phyloP scores from a whole-genome alignment of 31 red algal genomes.

The Odonthalia washingtoniensis region DNA sequence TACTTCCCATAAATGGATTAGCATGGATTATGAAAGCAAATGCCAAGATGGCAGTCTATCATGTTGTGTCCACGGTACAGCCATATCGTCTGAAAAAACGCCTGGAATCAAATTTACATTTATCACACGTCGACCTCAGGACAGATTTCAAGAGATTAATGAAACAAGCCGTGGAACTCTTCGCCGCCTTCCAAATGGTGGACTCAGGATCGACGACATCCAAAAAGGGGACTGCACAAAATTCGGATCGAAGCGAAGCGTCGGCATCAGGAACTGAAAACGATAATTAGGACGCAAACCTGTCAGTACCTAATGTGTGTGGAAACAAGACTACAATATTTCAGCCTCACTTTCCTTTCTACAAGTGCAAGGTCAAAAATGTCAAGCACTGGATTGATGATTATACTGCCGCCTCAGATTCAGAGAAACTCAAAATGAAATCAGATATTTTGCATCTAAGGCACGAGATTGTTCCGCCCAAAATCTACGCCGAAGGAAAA shows the following conservation, averaged over 20 bases:
- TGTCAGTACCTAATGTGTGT: too few relatives aligned
- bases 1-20: not conserved
- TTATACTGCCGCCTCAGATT: not conserved
- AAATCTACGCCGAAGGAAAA: too few relatives aligned
- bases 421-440: too few relatives aligned
- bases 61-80: not conserved
- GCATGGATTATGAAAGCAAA: not conserved
- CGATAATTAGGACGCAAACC: too few relatives aligned
- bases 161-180: slow-evolving; percentile 20
- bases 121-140: slow-evolving; percentile 24
- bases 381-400: slow-evolving; percentile 39
- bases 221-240: too few relatives aligned
- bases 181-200: slow-evolving; percentile 28
- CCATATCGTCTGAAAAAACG: not conserved
- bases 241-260: too few relatives aligned
- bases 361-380: slow-evolving; percentile 15
- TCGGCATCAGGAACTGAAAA: too few relatives aligned
- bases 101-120: slow-evolving; percentile 25
- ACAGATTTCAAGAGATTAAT: not conserved
- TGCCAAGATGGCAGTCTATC: not conserved
- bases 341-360: slow-evolving; percentile 30
- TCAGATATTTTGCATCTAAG: too few relatives aligned
- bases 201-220: slow-evolving; percentile 17
- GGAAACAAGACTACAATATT: too few relatives aligned
- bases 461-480: too few relatives aligned